A percentile compares a stretch with the other conserved stretches of the same genome.
These are phyloP conservation scores for Saturnispora dispora DNA, from an alignment of 805 yeast genomes.

Conservation along the genomic window DNA sequence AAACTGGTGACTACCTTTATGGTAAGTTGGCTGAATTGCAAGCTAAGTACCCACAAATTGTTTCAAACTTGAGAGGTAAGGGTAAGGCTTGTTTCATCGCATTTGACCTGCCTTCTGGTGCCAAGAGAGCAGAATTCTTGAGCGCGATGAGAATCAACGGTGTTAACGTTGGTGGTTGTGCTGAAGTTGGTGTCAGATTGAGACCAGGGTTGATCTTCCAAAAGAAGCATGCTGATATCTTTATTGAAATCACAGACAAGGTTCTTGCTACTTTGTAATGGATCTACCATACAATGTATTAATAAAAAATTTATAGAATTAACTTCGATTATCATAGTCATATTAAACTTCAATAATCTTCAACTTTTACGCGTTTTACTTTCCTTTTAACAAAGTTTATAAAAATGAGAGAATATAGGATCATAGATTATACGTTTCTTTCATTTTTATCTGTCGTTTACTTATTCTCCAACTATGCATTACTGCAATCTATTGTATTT, in stretches of 20 bases:
- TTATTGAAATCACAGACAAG: slow-evolving; percentile 38
- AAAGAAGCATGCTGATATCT: slow-evolving; percentile 68
- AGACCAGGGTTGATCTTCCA: slow-evolving; percentile 76
- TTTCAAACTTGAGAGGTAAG: slow-evolving; percentile 62
- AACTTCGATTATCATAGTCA: not conserved
- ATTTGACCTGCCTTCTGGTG: slow-evolving; percentile 53
- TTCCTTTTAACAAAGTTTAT: not conserved
- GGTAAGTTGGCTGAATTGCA: slow-evolving; percentile 44
- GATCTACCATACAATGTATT: not conserved
- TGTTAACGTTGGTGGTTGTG: slow-evolving; percentile 80
- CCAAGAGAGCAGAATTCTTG: slow-evolving; percentile 54
- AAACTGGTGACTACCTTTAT: slow-evolving; percentile 62
- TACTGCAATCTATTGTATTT: slow-evolving; percentile 13
- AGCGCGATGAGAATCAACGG: slow-evolving; percentile 53
- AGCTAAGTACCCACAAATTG: slow-evolving; percentile 41
- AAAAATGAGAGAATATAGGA: slow-evolving; percentile 25
- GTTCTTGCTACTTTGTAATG: slow-evolving; percentile 22
- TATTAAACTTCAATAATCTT: not conserved
- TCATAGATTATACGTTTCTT: slow-evolving; percentile 23
- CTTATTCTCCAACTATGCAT: slow-evolving; percentile 22
- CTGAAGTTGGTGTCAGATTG: slow-evolving; percentile 66
- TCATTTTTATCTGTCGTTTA: slow-evolving; percentile 17
- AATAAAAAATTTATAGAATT: not conserved
- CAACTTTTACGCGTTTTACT: not conserved
- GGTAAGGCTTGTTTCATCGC: slow-evolving; percentile 73